phyloP scores from a whole-genome alignment of 192 early-diverging fungal species.

The Haplosporangium gracile region DNA sequence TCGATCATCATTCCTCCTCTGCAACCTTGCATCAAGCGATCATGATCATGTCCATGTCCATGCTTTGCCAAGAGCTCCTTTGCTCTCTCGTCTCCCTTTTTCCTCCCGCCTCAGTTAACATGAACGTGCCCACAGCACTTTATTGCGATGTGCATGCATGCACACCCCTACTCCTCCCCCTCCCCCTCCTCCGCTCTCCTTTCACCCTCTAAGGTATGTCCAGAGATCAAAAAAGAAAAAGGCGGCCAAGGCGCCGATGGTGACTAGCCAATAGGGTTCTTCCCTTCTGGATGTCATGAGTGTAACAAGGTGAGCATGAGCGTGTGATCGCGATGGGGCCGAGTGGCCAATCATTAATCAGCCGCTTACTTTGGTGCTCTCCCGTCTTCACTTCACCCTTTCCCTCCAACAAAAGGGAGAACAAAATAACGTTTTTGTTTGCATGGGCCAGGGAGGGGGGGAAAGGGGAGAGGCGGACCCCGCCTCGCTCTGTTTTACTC shows the following conservation, averaged over 20 bases:
- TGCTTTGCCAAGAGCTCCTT: too few species aligned
- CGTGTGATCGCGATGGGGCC: background rate
- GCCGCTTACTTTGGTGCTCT: background rate
- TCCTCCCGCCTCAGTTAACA: background rate
- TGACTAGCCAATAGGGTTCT: background rate
- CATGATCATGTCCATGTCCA: background rate
- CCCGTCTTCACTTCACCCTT: background rate
- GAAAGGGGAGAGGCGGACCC: background rate
- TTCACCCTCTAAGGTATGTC: background rate
- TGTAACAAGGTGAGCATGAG: background rate
- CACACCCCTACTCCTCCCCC: background rate
- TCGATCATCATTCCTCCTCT: background rate
- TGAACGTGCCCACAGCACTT: too few species aligned
- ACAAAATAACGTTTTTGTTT: slow-evolving; percentile 8
- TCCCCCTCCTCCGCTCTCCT: background rate
- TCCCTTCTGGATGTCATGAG: background rate
- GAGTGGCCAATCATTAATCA: background rate
- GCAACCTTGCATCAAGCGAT: background rate
- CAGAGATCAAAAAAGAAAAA: too few species aligned
- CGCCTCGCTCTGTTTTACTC: background rate
- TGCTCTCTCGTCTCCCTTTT: background rate
- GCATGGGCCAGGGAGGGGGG: too few species aligned
- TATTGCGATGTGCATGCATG: too few species aligned
- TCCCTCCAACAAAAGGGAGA: background rate
- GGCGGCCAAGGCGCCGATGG: too few species aligned